Conservation (phyloP, 116 monocot genomes). For the Trichopus zeylanicus region DNA sequence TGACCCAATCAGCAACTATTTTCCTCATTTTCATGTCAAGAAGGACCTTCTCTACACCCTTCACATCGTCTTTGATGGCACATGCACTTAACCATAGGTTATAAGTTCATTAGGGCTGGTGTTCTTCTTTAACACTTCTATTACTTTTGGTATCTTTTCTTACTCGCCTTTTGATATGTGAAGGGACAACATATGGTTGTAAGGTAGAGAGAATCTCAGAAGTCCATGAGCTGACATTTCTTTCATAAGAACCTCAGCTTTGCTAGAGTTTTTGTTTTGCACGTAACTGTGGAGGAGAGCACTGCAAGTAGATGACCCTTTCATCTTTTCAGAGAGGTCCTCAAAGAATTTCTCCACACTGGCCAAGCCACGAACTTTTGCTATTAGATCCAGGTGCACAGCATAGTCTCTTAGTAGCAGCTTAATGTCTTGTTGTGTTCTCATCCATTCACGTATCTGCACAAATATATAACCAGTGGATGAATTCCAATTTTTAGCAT, state of each 20-base stretch:
- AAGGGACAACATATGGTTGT: conserved; percentile 75
- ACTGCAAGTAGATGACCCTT: conserved; percentile 53
- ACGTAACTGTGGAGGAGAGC: conserved; percentile 80
- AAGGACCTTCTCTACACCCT: conserved; percentile 47
- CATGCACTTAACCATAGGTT: conserved; percentile 63
- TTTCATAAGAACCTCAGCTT: conserved; percentile 66
- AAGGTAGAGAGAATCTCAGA: conserved; percentile 58
- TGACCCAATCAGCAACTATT: conserved; percentile 60
- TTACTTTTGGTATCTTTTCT: conserved; percentile 41
- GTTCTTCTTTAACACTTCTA: conserved; percentile 61
- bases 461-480: neutral
- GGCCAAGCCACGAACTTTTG: conserved; percentile 66
- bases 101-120: conserved; percentile 47
- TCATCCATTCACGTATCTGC: conserved; percentile 98
- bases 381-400: conserved; percentile 77
- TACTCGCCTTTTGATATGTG: conserved; percentile 38
- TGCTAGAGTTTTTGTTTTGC: conserved; percentile 35
- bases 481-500: neutral
- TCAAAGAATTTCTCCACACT: conserved; percentile 94
- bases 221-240: conserved; percentile 53
- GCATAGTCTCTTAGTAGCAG: conserved; percentile 83
- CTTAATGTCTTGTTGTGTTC: conserved; percentile 41
- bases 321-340: conserved; percentile 73
- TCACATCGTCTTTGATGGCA: conserved; percentile 30
- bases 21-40: conserved; percentile 48